Conservation (phyloP, 2,329 filamentous ascomycete species). For the Diplodia intermedia region DNA sequence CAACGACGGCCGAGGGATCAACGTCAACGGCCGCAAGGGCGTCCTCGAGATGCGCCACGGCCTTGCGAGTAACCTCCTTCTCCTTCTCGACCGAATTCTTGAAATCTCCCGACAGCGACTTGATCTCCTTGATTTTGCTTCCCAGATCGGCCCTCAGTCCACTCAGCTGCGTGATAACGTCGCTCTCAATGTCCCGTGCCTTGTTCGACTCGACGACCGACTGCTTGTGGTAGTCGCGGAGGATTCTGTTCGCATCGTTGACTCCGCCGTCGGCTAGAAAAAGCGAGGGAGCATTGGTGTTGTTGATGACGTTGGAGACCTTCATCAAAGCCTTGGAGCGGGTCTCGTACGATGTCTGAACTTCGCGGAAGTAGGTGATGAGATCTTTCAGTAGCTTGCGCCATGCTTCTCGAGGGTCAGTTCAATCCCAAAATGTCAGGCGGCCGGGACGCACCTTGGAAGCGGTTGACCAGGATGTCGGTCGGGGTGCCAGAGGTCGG, state of each 20-base stretch:
- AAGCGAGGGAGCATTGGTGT: constrained; percentile 73
- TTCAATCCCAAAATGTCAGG: background rate
- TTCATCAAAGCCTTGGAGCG: constrained; percentile 83
- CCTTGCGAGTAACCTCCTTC: constrained; percentile 81
- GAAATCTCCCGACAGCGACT: constrained; percentile 89
- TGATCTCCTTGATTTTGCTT: constrained; percentile 99
- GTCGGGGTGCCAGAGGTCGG: constrained; percentile 88
- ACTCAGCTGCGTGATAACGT: constrained; percentile 86
- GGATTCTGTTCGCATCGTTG: constrained; percentile 80
- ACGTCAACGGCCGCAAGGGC: constrained; percentile 78
- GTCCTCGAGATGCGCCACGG: constrained; percentile 82
- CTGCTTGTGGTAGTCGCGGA: constrained; percentile 83
- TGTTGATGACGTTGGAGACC: constrained; percentile 83
- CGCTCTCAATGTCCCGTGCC: constrained; percentile 86
- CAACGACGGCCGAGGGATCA: constrained; percentile 75
- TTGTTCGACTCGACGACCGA: constrained; percentile 83
- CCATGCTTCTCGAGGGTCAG: constrained; percentile 69
- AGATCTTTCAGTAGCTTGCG: constrained; percentile 93
- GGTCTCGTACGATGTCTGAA: constrained; percentile 87
- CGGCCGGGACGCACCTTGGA: constrained; percentile 71
- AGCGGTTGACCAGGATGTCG: constrained; percentile 83
- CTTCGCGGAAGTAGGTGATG: constrained; percentile 90
- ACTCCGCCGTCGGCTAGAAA: constrained; percentile 86
- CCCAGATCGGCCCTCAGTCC: constrained; percentile 86
- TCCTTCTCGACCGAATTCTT: constrained; percentile 97